Evolutionary conservation across 179 eudicot species (phyloP), one percentile per base, ranked within the genome.

Genomic region (Vitellaria paradoxa): DNA sequence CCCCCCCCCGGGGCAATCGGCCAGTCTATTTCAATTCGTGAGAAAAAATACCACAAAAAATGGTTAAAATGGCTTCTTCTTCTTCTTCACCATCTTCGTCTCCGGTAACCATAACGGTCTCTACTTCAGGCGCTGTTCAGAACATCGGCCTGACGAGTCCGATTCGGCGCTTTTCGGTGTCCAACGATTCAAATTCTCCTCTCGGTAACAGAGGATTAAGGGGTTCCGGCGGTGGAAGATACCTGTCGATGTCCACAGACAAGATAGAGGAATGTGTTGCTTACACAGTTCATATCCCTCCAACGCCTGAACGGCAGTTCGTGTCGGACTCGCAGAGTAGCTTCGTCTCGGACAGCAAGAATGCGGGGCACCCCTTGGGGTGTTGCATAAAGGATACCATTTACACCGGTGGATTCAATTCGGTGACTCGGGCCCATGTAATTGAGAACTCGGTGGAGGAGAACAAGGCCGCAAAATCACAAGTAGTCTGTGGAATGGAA

Each of bases 271-370:
- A 89, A 37, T 87, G 79, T 60, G 91, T 93, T 8, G 87, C 89
- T 6, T 95, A 95, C 80, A 95, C 99, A 1, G 99, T 95, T 52
- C 99, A 95, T 9, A 95, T 95, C 68, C 99, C 99, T 0, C 86
- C 94, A 6, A 95, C 99, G 3, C 99, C 99, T 0, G 99, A 95
- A 47, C 84, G 92, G 59, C 86, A 85, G 1, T 67, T 73, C 0
- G 11, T 85, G n/a, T 55, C 92, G 1, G 82, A 85, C 3, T 86
- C 93, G 0, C 89, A 84, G 2, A 83, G n/a, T 71, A 88, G 83
- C 78, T 68, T 78, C 24, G 65, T 70, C 21, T 78, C 76, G 13
- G 66, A 68, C 21, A 42, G 47, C 65, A 52, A 50, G 8, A 76
- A 73, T 14, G 30, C 70, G 6, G 75, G 72, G 42, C 61, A 83